Conservation (phyloP, 345 rosid genomes). For the Leavenworthia alabamica region DNA sequence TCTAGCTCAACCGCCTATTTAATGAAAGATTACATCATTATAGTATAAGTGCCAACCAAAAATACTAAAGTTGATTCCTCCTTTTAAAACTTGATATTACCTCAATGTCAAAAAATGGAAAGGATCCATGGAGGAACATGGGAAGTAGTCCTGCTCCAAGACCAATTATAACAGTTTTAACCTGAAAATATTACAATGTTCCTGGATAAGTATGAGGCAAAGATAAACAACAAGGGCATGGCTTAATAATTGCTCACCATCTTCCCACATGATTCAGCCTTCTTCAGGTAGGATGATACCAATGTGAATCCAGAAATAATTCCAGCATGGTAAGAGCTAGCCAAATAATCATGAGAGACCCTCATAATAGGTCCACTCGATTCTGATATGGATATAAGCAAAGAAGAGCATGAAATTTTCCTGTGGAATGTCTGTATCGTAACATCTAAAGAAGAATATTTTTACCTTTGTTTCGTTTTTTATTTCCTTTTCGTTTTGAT, state of each 20-base stretch:
- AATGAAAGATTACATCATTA: slow-evolving; percentile 1
- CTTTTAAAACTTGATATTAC: slow-evolving; percentile 29
- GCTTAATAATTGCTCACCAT: slow-evolving; percentile 35
- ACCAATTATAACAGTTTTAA: slow-evolving; percentile 72
- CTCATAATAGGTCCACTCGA: slow-evolving; percentile 33
- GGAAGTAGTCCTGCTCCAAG: slow-evolving; percentile 98
- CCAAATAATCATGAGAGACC: slow-evolving; percentile 75
- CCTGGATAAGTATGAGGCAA: slow-evolving; percentile 2
- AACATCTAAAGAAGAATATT: neutral
- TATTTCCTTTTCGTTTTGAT: slow-evolving; percentile 41
- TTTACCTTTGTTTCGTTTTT: slow-evolving; percentile 45
- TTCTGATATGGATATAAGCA: slow-evolving; percentile 31
- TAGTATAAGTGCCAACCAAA: neutral
- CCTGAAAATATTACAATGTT: slow-evolving; percentile 37
- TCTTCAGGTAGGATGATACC: slow-evolving; percentile 66
- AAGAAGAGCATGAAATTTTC: neutral
- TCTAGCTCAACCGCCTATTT: slow-evolving; percentile 88
- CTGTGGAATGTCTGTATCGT: neutral
- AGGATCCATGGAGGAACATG: slow-evolving; percentile 74
- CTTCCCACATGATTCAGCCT: slow-evolving; percentile 44
- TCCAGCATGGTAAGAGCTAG: slow-evolving; percentile 81
- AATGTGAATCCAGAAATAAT: slow-evolving; percentile 75
- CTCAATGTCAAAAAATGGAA: slow-evolving; percentile 60
- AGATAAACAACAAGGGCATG: neutral
- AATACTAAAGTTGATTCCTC: neutral